Evolutionary conservation across 1,284 basidiomycete genomes (phyloP), one percentile per base, ranked within the genome.

Genomic region (Microbotryomycetes sp.): DNA sequence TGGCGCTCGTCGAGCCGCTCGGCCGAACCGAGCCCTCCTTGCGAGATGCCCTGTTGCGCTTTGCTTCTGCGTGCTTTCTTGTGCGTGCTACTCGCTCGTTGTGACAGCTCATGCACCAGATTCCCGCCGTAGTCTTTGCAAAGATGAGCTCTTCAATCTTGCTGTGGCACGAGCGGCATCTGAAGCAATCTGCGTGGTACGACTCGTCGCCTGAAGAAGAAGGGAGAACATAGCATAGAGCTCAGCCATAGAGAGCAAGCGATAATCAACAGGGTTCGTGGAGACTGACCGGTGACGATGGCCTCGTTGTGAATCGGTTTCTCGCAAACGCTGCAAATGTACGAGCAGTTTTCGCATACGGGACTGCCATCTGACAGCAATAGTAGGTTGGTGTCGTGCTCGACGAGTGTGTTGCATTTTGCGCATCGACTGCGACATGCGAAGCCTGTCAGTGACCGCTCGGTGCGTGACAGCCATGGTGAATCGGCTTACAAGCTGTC

Each of bases 161-260:
- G 73, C 88, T 87, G 74, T 86, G 85, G 79, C 94, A 98, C 45
- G 92, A 88, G 70, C 91, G 88, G 78, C 94, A 98, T 70, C 92
- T 93, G 81, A 98, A 98, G 79, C 94, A 98, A 70, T 93, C 88
- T 3, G 94, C 93, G 75, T 98, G 94, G 73, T 97, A 98, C 1
- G 91, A 92, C 75, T 97, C 94, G 76, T 98, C 92, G 59, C 94
- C 92, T 58, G 64, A 24, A 56, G 52, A 61, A 56, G 62, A 58
- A 27, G 6, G 18, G 13, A 5, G 52, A 64, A 50, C n/a, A 56
- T 28, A 50, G 21, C 21, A 46, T 11, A 9, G 11, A n/a, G 45
- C 56, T 47, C 15, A n/a, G 31, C 35, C 21, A 13, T 13, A 16
- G 45, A 18, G n/a, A 28, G 13, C 5, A 56, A 6, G 29, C 18